Evolutionary conservation across 768 basidiomycete genomes (phyloP).

Genomic region (Leccinum ochraceum): DNA sequence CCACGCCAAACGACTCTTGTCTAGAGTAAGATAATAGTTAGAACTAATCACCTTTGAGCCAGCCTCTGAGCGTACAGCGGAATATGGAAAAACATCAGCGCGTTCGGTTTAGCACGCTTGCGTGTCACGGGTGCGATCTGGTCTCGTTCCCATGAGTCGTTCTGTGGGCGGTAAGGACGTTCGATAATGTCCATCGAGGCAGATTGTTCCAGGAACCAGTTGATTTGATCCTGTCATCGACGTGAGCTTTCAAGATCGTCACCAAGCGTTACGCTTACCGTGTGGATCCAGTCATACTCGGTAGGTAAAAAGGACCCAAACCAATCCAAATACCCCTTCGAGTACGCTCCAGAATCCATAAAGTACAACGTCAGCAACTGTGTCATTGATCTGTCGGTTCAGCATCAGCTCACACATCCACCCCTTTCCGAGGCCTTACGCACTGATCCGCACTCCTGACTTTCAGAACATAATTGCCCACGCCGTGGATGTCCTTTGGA

Average conservation of each 20-base stretch:
- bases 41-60: not conserved
- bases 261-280: constrained; percentile 40
- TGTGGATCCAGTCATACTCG: constrained; percentile 85
- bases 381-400: constrained; percentile 66
- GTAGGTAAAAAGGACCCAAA: constrained; percentile 61
- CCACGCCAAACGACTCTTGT: constrained; percentile 69
- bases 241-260: not conserved
- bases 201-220: constrained; percentile 91
- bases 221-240: constrained; percentile 60
- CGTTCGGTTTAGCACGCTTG: constrained; percentile 88
- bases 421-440: constrained; percentile 32
- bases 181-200: constrained; percentile 70
- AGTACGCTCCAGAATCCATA: constrained; percentile 84
- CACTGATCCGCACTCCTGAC: constrained; percentile 83
- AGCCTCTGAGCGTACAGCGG: constrained; percentile 60
- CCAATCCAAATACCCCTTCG: constrained; percentile 57
- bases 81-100: constrained; percentile 97
- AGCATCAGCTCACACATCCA: constrained; percentile 9
- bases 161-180: constrained; percentile 85
- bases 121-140: constrained; percentile 56
- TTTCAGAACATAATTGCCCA: constrained; percentile 89
- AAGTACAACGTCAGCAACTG: constrained; percentile 92
- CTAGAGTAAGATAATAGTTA: constrained; percentile 36
- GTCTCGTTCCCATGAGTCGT: constrained; percentile 62
- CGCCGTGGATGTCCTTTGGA: constrained; percentile 82